Evolutionary conservation across 352 stramenopile species (phyloP).

Genomic region (Phytopythium delawarense): DNA sequence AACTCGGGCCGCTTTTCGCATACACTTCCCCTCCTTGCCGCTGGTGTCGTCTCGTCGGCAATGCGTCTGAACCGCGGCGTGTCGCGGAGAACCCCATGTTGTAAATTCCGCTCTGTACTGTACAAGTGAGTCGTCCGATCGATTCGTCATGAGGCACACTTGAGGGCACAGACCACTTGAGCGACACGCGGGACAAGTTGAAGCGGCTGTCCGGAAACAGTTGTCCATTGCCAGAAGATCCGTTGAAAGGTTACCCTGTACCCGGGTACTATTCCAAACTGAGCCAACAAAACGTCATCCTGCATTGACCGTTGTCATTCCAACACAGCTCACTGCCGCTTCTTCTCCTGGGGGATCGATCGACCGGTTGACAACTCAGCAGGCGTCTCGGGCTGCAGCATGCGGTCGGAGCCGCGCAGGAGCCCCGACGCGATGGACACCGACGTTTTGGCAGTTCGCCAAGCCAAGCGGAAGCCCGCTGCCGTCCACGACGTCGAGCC

Average conservation of each 20-base stretch:
- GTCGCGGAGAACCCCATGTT: neutral
- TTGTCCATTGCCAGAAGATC: neutral
- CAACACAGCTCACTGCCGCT: slow-evolving; percentile 8
- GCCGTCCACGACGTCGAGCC: slow-evolving; percentile 18
- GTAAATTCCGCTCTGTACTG: no score
- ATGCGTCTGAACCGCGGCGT: neutral
- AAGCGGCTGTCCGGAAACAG: neutral
- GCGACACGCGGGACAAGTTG: neutral
- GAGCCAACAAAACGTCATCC: neutral
- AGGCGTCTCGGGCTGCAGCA: slow-evolving; percentile 15
- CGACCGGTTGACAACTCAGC: neutral
- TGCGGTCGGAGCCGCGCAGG: slow-evolving; percentile 38
- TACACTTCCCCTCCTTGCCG: neutral
- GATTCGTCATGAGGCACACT: neutral
- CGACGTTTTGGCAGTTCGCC: slow-evolving; percentile 39
- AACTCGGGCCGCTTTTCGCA: slow-evolving; percentile 3
- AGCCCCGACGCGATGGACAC: slow-evolving; percentile 39
- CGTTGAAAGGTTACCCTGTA: no score
- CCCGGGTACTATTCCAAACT: neutral
- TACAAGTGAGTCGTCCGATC: neutral
- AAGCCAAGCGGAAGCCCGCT: slow-evolving; percentile 31
- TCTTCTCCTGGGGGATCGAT: slow-evolving; percentile 8
- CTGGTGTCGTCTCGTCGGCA: neutral
- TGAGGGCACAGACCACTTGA: neutral
- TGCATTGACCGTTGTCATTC: neutral